phyloP scores from a whole-genome alignment of 495 filamentous ascomycete species.

The Achaetomiella virescens region DNA sequence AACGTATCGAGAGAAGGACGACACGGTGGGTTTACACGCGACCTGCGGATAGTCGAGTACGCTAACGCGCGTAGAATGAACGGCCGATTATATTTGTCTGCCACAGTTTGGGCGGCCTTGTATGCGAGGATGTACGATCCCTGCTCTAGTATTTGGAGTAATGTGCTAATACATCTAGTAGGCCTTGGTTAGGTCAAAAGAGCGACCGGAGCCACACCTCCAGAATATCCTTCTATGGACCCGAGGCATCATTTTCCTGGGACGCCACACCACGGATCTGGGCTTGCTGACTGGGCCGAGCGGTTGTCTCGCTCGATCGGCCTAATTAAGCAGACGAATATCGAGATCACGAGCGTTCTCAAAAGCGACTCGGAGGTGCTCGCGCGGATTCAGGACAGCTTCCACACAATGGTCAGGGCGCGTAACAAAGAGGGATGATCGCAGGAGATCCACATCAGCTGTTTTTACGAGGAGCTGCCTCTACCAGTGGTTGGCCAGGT shows the following conservation, averaged over 20 bases:
- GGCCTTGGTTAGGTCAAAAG: slow-evolving; percentile 14
- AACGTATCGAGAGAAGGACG: slow-evolving; percentile 14
- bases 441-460: slow-evolving; percentile 25
- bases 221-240: slow-evolving; percentile 26
- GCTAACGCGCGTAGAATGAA: slow-evolving; percentile 16
- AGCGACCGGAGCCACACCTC: slow-evolving; percentile 24
- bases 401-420: slow-evolving; percentile 31
- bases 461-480: slow-evolving; percentile 29
- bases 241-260: slow-evolving; percentile 33
- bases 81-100: slow-evolving; percentile 29
- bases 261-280: slow-evolving; percentile 1
- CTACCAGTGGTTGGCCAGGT: slow-evolving; percentile 21
- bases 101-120: slow-evolving; percentile 36
- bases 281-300: slow-evolving; percentile 16
- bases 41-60: not conserved
- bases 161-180: slow-evolving; percentile 4
- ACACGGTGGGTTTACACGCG: slow-evolving; percentile 10
- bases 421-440: slow-evolving; percentile 13
- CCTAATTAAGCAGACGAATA: slow-evolving; percentile 23
- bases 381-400: slow-evolving; percentile 33
- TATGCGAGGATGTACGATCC: slow-evolving; percentile 30
- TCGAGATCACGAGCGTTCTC: slow-evolving; percentile 20
- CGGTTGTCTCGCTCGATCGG: slow-evolving; percentile 11
- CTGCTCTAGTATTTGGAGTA: not conserved
- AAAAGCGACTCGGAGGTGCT: slow-evolving; percentile 26